Evolutionary conservation across 257 asterid genomes (phyloP), one percentile per base, ranked within the genome.

Genomic region (Dorcoceras hygrometricum): DNA sequence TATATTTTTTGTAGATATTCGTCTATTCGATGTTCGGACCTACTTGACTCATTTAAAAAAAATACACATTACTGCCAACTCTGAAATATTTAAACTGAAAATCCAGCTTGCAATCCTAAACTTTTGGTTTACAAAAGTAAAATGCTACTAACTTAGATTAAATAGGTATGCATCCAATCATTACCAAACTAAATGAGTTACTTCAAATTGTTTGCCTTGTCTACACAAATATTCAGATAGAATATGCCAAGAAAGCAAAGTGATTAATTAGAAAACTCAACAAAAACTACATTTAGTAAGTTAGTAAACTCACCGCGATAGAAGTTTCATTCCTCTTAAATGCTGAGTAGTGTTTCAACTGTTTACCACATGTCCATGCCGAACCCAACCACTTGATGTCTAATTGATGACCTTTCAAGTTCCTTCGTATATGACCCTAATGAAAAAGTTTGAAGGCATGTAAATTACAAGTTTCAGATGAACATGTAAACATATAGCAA

Each of bases 281-380:
- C 54, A 46, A 18, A 14, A 14, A 20, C 5, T 16, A 18, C 2
- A 4, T 46, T 14, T 46, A 3, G 16, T 16, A 43, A 14, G n/a
- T 1, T 46, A 3, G 50, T 4, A 81, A 66, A 73, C 95, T 85
- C 77, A 93, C 99, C 62, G 84, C 83, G 50, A 93, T 90, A 27
- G 91, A 81, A 71, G 85, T 79, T 57, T 97, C 99, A 66, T 85
- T 90, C 79, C 96, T 87, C 79, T 74, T 46, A 73, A 93, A 93
- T 59, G 89, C 86, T 26, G 96, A 89, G 75, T 82, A 93, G 70
- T 93, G 99, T 77, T 87, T 93, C 79, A 93, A 86, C 80, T 83
- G 99, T 84, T 90, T 93, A 67, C 95, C 87, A 62, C 99, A 93
- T 57, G 86, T 62, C 97, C 97, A 93, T 63, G 96, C 75, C 53